Evolutionary conservation across 768 basidiomycete genomes (phyloP).

Genomic region (Hydnum rufescens): DNA sequence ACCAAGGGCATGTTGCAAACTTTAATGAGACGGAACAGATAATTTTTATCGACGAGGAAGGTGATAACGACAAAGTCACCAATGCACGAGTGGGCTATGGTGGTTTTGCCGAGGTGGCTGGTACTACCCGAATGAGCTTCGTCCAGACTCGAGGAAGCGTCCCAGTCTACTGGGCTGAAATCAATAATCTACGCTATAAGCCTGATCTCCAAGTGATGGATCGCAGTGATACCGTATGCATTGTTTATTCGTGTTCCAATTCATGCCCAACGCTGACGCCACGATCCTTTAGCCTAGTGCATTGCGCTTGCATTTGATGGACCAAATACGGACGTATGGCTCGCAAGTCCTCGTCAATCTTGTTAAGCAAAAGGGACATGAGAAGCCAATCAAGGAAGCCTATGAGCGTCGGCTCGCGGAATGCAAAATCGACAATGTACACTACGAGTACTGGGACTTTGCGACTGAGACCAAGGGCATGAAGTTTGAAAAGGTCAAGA

Average conservation of each 20-base stretch:
- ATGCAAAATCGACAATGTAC: slow-evolving; percentile 46
- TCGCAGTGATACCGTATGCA: slow-evolving; percentile 55
- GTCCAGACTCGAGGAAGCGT: slow-evolving; percentile 89
- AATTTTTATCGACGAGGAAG: slow-evolving; percentile 42
- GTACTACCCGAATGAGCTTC: slow-evolving; percentile 40
- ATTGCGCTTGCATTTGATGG: slow-evolving; percentile 51
- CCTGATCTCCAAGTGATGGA: slow-evolving; percentile 97
- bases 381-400: slow-evolving; percentile 86
- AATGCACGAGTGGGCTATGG: slow-evolving; percentile 9
- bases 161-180: slow-evolving; percentile 90
- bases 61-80: slow-evolving; percentile 11
- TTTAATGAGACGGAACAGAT: slow-evolving; percentile 98
- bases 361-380: slow-evolving; percentile 83
- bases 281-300: slow-evolving; percentile 35
- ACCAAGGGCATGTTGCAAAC: slow-evolving; percentile 79
- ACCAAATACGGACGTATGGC: slow-evolving; percentile 57
- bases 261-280: slow-evolving; percentile 5
- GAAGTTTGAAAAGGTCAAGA: slow-evolving; percentile 81
- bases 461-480: slow-evolving; percentile 87
- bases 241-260: not conserved
- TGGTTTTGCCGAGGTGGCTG: slow-evolving; percentile 10
- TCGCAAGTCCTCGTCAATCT: slow-evolving; percentile 68
- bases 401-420: slow-evolving; percentile 62
- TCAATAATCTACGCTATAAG: slow-evolving; percentile 88
- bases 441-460: slow-evolving; percentile 94